Percentiles rank a stretch among this genome's conserved stretches.
Evolutionary conservation across 2,329 filamentous ascomycete genomes (phyloP).

Genomic region (Madurella fahalii): DNA sequence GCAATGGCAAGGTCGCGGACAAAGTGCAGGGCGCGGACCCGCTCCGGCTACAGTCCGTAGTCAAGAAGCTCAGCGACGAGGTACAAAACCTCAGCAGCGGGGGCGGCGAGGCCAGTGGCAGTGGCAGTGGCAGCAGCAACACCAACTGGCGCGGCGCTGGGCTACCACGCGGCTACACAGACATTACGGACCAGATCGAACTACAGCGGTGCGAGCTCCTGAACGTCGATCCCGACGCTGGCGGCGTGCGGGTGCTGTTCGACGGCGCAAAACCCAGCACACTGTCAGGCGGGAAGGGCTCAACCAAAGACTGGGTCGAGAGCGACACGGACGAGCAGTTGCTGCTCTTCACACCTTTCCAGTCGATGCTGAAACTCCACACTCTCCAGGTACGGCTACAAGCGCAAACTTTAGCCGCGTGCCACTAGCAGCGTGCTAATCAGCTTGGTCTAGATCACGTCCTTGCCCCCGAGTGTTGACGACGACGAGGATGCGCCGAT

Average conservation of each 20-base stretch:
- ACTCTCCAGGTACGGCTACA: constrained; percentile 58
- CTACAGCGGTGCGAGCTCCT: constrained; percentile 76
- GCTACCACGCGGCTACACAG: constrained; percentile 73
- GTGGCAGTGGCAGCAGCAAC: constrained; percentile 38
- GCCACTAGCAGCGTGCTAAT: constrained; percentile 7
- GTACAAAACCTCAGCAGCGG: constrained; percentile 55
- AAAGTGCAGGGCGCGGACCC: constrained; percentile 73
- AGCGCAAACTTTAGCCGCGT: not conserved
- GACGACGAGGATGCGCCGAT: constrained; percentile 72
- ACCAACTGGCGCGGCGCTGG: constrained; percentile 67
- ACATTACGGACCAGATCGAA: constrained; percentile 81
- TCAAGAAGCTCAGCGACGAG: constrained; percentile 68
- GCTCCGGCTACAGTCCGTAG: constrained; percentile 62
- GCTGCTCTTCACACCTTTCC: constrained; percentile 88
- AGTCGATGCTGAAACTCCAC: constrained; percentile 83
- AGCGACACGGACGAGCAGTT: constrained; percentile 97
- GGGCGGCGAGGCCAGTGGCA: constrained; percentile 39
- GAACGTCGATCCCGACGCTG: constrained; percentile 77
- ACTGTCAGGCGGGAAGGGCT: constrained; percentile 53
- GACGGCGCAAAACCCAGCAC: constrained; percentile 62
- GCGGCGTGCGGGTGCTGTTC: constrained; percentile 70
- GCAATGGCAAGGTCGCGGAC: constrained; percentile 62
- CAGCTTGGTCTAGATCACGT: constrained; percentile 66
- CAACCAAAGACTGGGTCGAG: constrained; percentile 79
- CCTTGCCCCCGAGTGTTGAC: constrained; percentile 57